Base-by-base conservation (phyloP, 176 grass and related monocot genomes). In the Lolium rigidum region DNA sequence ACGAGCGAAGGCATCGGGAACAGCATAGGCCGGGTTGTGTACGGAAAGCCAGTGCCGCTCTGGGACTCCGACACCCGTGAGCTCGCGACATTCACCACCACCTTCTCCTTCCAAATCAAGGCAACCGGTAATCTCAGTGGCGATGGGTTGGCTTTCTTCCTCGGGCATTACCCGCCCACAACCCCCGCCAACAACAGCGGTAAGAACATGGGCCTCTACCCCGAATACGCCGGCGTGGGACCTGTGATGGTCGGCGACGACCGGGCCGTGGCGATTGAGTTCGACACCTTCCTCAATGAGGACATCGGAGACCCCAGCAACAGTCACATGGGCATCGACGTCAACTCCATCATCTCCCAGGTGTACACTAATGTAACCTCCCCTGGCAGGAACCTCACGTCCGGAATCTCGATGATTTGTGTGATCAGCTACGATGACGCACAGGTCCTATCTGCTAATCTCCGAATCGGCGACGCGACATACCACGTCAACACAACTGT, bases 141-240 rank as follows among this genome's bases (percentile, higher is more conserved):
- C 13, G 90, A 92, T 9, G 90, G 90, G 6, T 81, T 93, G 52
- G 91, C 91, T 22, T 93, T 93, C 61, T 90, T 90, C 85, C 87
- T 93, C 66, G 67, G 84, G 39, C 63, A 54, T 35, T 87, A 77
- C 9, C 87, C 80, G 26, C 83, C 74, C 2, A 18, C 4, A 3
- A n/a, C 22, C 55, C 61, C 64, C 18, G 1, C 2, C 38, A 37
- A 24, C 11, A 67, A 9, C 64, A 0, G 0, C 0, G 87, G 63
- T 0, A 44, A 0, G 5, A 24, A 7, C 4, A 20, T 89, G 5
- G 86, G 90, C 8, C 73, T 92, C 65, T 79, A 79, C 82, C 3
- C 25, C 13, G 12, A 57, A 2, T 57, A 57, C 55, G 1, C 55
- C 16, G 18, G 55, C 1, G 55, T 18, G 3, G 55, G 17, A 57